A percentile compares a stretch with the other conserved stretches of the same genome.
Evolutionary conservation across 1,139 yeast species (phyloP).

Genomic region (Saccharomycopsis hybrid): DNA sequence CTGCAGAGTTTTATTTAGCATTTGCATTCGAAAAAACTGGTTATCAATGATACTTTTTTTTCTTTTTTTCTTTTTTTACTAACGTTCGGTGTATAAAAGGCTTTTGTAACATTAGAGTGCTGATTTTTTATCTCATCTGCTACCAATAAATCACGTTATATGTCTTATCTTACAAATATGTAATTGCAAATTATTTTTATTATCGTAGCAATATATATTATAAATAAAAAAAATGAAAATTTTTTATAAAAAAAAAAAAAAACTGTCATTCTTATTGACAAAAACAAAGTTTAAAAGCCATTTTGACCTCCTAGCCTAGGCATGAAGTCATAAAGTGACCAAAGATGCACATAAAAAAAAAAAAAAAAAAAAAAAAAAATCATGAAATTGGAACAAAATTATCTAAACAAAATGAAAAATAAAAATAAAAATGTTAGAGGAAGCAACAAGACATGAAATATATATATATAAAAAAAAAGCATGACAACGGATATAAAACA

Average conservation of each 20-base stretch:
- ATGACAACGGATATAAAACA: neutral
- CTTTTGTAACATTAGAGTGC: no score
- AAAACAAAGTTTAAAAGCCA: neutral
- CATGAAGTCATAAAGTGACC: neutral
- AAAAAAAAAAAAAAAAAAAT: neutral
- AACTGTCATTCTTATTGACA: neutral
- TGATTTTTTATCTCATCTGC: no score
- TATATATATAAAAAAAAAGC: neutral
- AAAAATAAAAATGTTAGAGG: neutral
- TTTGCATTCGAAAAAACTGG: constrained; percentile 66
- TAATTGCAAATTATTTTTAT: neutral
- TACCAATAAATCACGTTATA: no score
- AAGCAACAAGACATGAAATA: neutral
- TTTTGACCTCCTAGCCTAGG: no score
- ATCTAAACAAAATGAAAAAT: neutral
- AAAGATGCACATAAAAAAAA: neutral
- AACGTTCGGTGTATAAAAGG: no score
- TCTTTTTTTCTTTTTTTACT: neutral
- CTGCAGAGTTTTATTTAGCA: constrained; percentile 75
- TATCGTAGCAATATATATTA: neutral
- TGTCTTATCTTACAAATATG: no score
- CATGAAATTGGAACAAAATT: neutral
- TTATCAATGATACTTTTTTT: neutral
- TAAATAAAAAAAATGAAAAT: neutral
- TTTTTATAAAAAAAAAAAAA: neutral